Evolutionary conservation across 2,329 filamentous ascomycete genomes (phyloP).

Genomic region (Colletotrichum tofieldiae): DNA sequence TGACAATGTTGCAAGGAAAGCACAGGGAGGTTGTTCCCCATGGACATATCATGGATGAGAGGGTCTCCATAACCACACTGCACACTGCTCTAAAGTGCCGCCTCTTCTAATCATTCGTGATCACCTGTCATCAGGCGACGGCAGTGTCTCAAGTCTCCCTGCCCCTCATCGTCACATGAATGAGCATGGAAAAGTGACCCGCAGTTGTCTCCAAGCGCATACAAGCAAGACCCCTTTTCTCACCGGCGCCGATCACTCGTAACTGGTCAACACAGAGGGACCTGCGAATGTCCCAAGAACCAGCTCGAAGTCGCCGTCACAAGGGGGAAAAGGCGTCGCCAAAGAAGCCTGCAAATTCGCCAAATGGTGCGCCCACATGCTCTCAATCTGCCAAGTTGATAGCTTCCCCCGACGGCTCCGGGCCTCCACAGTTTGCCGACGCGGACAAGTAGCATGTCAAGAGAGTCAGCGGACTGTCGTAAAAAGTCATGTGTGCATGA

Average conservation of each 20-base stretch:
- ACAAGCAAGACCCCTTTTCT: slow-evolving; percentile 23
- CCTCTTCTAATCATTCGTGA: neutral
- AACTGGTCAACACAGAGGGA: slow-evolving; percentile 1
- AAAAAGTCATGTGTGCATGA: slow-evolving; percentile 14
- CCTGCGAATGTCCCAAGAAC: neutral
- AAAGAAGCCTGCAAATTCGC: neutral
- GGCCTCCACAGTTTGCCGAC: slow-evolving; percentile 6
- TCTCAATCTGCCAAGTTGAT: slow-evolving; percentile 13
- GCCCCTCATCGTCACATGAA: slow-evolving; percentile 13
- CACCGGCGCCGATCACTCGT: slow-evolving; percentile 15
- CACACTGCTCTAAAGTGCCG: neutral
- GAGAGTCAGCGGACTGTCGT: slow-evolving; percentile 17
- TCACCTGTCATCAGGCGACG: neutral
- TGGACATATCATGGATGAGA: neutral
- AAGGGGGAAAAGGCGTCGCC: neutral
- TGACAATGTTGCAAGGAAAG: neutral
- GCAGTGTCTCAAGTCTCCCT: neutral
- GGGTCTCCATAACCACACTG: neutral
- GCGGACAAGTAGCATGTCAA: neutral
- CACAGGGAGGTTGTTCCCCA: neutral
- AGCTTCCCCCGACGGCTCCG: slow-evolving; percentile 25
- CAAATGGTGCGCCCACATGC: slow-evolving; percentile 1
- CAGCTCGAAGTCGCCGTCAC: neutral
- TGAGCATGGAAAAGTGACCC: neutral
- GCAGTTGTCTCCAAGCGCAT: slow-evolving; percentile 5